Percentiles rank a stretch among this genome's conserved stretches.
These are phyloP conservation scores for Ustilago crameri DNA, from an alignment of 1,284 basidiomycete species.

Conservation along the genomic window DNA sequence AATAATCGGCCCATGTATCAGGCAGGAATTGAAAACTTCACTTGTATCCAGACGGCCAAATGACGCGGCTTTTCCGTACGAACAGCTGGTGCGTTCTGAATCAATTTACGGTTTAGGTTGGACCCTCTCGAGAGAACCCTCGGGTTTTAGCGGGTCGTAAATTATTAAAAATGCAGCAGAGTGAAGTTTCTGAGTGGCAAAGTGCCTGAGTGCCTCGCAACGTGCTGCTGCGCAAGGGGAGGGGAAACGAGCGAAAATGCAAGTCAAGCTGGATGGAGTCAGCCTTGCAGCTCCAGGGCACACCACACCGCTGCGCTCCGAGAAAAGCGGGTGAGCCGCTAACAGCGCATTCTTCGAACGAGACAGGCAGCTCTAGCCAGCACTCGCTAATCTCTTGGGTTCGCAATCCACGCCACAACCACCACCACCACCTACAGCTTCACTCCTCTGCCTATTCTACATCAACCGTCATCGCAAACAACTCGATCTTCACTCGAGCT, in stretches of 20 bases:
- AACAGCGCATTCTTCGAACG: neutral
- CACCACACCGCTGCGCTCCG: no score
- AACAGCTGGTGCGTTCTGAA: no score
- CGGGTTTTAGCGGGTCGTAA: neutral
- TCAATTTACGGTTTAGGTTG: neutral
- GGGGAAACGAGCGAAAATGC: neutral
- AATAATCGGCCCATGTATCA: no score
- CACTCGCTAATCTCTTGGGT: neutral
- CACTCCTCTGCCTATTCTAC: no score
- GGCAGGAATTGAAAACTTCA: no score
- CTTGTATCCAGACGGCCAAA: no score
- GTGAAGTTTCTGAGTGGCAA: neutral
- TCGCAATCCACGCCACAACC: neutral
- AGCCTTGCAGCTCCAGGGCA: slow-evolving; percentile 2
- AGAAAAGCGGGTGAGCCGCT: neutral
- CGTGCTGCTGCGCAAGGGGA: neutral
- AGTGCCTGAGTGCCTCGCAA: neutral
- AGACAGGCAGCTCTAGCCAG: neutral
- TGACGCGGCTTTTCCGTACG: no score
- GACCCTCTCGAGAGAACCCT: neutral
- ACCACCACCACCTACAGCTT: neutral
- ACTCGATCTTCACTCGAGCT: no score
- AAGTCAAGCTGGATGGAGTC: neutral
- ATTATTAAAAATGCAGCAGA: neutral
- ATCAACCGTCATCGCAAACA: no score